Evolutionary conservation across 2,329 filamentous ascomycete species (phyloP), one percentile per base, ranked within the genome.

Genomic region (Neocucurbitaria cava): DNA sequence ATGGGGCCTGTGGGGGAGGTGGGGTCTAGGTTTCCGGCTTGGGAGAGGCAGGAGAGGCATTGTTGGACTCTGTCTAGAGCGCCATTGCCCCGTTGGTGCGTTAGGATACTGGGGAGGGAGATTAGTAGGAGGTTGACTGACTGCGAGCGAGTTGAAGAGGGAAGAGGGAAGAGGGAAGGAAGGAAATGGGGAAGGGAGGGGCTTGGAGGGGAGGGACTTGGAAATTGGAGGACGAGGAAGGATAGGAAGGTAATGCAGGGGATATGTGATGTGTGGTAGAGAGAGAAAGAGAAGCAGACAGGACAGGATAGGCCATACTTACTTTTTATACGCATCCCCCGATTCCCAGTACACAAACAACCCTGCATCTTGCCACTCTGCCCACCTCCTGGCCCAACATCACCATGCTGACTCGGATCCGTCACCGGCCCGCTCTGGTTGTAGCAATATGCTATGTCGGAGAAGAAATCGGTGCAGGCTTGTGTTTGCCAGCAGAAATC

Each of bases 21-120:
- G 28, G 17, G 35, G 6, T 26, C 17, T 10, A 33, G 24, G 21
- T 46, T 13, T 5, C 43, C 50, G 20, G 49, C 47, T 46, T 54
- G 43, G n/a, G 36, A 8, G 30, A 57, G 21, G 41, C 54, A 56
- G 5, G 23, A n/a, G 35, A 45, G 31, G 46, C 54, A 54, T 46
- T 26, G 18, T 10, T 23, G 17, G 21, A 24, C 21, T n/a, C n/a
- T n/a, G n/a, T n/a, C n/a, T n/a, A n/a, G 17, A n/a, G 35, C 6
- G 3, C 20, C 8, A 18, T 15, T n/a, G 18, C 15, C 18, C 10
- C 3, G 36, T 11, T 35, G 31, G 10, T 35, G 31, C 13, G 31
- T 35, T 35, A 35, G 3, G 31, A 35, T 35, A 15, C 31, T 35
- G 5, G 3, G 28, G 9, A 31, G 28, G 11, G 13, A n/a, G 31